Conservation (phyloP, 1,284 basidiomycete species). For the Papiliotrema flavescens region DNA sequence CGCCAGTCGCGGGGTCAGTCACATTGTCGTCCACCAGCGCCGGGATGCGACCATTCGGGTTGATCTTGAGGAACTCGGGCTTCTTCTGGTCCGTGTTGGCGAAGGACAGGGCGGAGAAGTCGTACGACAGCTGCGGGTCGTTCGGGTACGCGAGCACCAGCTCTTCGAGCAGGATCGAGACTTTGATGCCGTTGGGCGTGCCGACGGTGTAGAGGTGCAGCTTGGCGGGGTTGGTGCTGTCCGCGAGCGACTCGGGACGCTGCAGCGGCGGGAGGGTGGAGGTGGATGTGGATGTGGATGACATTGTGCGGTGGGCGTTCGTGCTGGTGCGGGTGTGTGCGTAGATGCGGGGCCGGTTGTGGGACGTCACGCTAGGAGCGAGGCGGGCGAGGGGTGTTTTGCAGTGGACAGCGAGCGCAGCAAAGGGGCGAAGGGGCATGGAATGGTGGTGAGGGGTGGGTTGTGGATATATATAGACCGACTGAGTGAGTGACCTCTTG, state of each 20-base stretch:
- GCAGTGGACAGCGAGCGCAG: too few relatives aligned
- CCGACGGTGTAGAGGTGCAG: conserved; percentile 61
- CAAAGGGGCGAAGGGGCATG: too few relatives aligned
- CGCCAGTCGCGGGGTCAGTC: conserved; percentile 43
- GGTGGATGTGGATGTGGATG: neutral
- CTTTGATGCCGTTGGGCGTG: conserved; percentile 65
- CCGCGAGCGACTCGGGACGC: conserved; percentile 23
- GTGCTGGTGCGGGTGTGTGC: too few relatives aligned
- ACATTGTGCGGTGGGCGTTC: too few relatives aligned
- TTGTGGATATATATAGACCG: too few relatives aligned
- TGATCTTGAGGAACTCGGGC: conserved; percentile 61
- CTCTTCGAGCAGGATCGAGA: conserved; percentile 64
- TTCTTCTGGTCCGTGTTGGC: conserved; percentile 56
- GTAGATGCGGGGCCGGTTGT: too few relatives aligned
- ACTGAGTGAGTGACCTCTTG: too few relatives aligned
- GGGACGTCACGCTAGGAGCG: too few relatives aligned
- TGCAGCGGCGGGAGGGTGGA: conserved; percentile 10
- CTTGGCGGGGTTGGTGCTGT: conserved; percentile 19
- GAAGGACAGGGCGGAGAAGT: conserved; percentile 58
- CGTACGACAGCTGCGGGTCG: conserved; percentile 55
- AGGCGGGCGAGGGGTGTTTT: too few relatives aligned
- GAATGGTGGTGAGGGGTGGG: too few relatives aligned
- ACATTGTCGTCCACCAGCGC: conserved; percentile 50
- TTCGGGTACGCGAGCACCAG: conserved; percentile 59
- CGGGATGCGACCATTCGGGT: conserved; percentile 65